Evolutionary conservation across 192 early-diverging fungal genomes (phyloP).

Genomic region (Linnemannia schmuckeri): DNA sequence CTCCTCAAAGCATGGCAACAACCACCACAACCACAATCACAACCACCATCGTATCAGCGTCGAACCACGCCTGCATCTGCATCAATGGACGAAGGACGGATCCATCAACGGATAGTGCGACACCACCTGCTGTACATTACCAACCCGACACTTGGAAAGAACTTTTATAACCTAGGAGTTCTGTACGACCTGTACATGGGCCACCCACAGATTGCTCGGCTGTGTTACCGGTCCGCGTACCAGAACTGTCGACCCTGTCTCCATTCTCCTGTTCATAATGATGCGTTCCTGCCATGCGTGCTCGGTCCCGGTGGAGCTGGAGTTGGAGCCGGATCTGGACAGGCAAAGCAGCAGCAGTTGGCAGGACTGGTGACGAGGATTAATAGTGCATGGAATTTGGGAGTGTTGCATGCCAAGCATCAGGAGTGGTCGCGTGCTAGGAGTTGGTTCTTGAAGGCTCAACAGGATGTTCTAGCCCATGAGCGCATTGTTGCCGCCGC

Average conservation of each 20-base stretch:
- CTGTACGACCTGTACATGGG: conserved; percentile 34
- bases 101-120: conserved; percentile 27
- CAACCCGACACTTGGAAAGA: conserved; percentile 40
- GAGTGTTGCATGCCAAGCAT: conserved; percentile 24
- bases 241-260: not conserved
- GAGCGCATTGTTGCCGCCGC: not conserved
- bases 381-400: conserved; percentile 51
- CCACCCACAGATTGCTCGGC: conserved; percentile 16
- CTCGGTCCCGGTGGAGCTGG: no score
- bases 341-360: not conserved
- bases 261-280: not conserved
- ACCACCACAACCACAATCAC: not conserved
- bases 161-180: conserved; percentile 48
- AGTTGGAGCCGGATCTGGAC: not conserved
- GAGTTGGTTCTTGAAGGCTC: conserved; percentile 33
- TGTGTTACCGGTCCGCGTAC: conserved; percentile 36
- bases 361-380: conserved; percentile 22
- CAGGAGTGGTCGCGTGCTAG: conserved; percentile 31
- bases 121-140: conserved; percentile 43
- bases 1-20: conserved; percentile 30
- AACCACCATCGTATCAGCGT: not conserved
- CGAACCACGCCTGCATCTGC: not conserved
- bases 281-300: no score
- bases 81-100: not conserved
- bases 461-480: conserved; percentile 24